Base-by-base conservation (phyloP, 805 yeast genomes). In the Priceomyces haplophilus region DNA sequence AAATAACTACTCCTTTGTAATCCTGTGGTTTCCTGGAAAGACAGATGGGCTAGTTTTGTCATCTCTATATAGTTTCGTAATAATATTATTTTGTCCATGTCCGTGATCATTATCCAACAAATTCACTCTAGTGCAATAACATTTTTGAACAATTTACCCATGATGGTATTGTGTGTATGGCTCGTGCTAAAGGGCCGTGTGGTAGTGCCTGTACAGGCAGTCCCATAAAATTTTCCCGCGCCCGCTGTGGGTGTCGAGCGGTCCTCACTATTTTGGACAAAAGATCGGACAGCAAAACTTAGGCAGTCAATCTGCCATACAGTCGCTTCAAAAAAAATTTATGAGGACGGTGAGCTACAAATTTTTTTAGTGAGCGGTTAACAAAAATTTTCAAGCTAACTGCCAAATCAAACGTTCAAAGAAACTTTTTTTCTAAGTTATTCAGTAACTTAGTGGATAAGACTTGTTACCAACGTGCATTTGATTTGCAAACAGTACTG, bases 301-400 rank as follows among this genome's bases (percentile, higher is more conserved):
- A 27, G 31, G n/a, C 31, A 27, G 31, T 27, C 31, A 27, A 10
- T 11, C 15, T 11, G 31, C 31, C 31, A 27, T 12, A 27, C 15
- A 27, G 31, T n/a, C 31, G 31, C 24, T 34, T 16, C 37, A 25
- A 36, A 36, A 36, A 36, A 36, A 36, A 36, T 36, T 34, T 34
- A 18, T 23, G 39, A 36, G 39, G 31, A 36, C 39, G 24, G 18
- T 32, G 19, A 8, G 19, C 23, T 16, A 11, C 19, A 32, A 16
- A 32, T 17, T 17, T 16, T 36, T 36, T 36, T 36, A 36, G 39
- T 36, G 39, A 36, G 39, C 39, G 39, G 39, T 36, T 36, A 36
- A 36, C 39, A 36, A 36, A 36, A 36, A 19, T 36, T 36, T 36
- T 36, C 39, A 36, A 36, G 17, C 23, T 23, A 13, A 36, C 39